A percentile compares a stretch with the other conserved stretches of the same genome.
Conservation (phyloP, 1,139 yeast genomes). For the Hemisphaericaspora xylofermentans region DNA sequence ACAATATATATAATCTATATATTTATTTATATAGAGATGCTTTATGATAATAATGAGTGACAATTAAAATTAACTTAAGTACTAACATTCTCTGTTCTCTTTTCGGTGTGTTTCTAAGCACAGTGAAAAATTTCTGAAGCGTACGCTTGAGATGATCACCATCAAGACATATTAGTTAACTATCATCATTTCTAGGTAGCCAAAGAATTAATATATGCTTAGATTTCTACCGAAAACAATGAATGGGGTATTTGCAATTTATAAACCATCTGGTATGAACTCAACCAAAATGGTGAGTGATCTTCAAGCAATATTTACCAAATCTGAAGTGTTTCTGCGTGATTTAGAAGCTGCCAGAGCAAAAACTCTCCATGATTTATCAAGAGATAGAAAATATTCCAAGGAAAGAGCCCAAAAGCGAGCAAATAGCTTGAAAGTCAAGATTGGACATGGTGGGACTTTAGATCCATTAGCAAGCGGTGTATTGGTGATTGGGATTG, state of each 20-base stretch:
- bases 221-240: slow-evolving; percentile 27
- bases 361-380: slow-evolving; percentile 34
- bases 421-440: slow-evolving; percentile 58
- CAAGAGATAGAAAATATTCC: slow-evolving; percentile 48
- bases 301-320: slow-evolving; percentile 61
- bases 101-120: too few species aligned
- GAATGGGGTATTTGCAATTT: slow-evolving; percentile 93
- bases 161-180: too few species aligned
- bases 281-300: slow-evolving; percentile 71
- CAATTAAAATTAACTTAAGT: too few species aligned
- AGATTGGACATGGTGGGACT: slow-evolving; percentile 98
- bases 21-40: too few species aligned
- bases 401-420: slow-evolving; percentile 45
- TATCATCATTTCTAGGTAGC: too few species aligned
- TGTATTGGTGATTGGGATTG: slow-evolving; percentile 86
- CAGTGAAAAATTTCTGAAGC: too few species aligned
- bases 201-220: slow-evolving; percentile 14
- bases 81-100: too few species aligned
- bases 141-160: too few species aligned
- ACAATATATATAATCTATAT: neutral
- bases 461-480: slow-evolving; percentile 95
- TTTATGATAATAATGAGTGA: too few species aligned
- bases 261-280: slow-evolving; percentile 84
- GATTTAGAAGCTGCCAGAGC: slow-evolving; percentile 47
- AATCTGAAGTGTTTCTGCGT: slow-evolving; percentile 56